Base-by-base conservation (phyloP, 2,329 filamentous ascomycete species). In the Botrytis sinoallii region DNA sequence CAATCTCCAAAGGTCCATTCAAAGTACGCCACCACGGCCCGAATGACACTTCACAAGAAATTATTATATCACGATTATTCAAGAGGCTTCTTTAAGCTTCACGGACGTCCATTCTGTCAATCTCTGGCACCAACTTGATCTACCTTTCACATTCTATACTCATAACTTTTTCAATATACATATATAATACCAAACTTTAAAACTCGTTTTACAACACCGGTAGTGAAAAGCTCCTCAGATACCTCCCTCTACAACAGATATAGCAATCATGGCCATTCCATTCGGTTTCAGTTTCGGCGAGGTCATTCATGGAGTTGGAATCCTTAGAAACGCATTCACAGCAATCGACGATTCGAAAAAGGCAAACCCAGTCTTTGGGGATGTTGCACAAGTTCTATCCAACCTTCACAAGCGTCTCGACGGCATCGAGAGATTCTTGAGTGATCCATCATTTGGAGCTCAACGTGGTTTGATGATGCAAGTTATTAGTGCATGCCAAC, bases 11-110 rank as follows among this genome's bases (percentile, higher is more conserved):
- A 65, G 55, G 42, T 63, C 57, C 42, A 52, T 63, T 52, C 35
- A 42, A 46, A 71, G 46, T 55, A n/a, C 35, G 48, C 44, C 40
- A 55, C 42, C 55, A 68, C 71, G 52, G 32, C n/a, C 40, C 61
- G 71, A 72, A 72, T 72, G 71, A 72, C 64, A 68, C 64, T 57
- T 69, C 32, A 72, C 71, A 67, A 68, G 48, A 69, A 59, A 72
- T 48, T 32, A 60, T 52, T 35, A 69, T 61, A 60, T 25, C 64
- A 72, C 71, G 71, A 69, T 72, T 72, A 68, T 59, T 60, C 71
- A 72, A 61, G 71, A 48, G 63, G 64, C 71, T 72, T 72, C 40
- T 67, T 32, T 32, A 67, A 72, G 63, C 63, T 72, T 72, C 71
- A 72, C 63, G 52, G 52, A 40, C 63, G 63, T 69, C 65, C 63